Base-by-base conservation (phyloP, 345 rosid species). In the Gossypium rotundifolium region DNA sequence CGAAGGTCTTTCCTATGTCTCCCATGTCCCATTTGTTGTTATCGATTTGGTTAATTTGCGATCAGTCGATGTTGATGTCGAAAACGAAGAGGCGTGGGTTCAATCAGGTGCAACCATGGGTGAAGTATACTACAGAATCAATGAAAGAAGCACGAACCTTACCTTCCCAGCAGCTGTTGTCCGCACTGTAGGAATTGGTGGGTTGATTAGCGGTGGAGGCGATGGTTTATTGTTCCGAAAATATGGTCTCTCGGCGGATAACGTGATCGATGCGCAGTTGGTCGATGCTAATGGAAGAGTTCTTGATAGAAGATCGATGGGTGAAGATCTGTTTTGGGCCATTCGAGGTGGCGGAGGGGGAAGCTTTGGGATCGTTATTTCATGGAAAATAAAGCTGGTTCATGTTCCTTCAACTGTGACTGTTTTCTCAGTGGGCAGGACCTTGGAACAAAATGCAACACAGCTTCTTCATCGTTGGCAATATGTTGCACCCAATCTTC, bases 91-190 rank as follows among this genome's bases (percentile, higher is more conserved):
- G 33, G 33, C 33, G 33, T 29, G 33, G 33, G 33, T 29, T 45
- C 71, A 67, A 67, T 20, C 71, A 0, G 71, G 71, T 46, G 71
- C 71, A 46, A 45, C 16, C 13, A n/a, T 13, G 0, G 71, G 71
- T 1, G 71, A 67, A 38, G 6, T 67, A 2, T 67, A 67, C 9
- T 12, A 67, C 2, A 29, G 17, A 20, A 67, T 67, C 16, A 38
- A 33, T 13, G 9, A 67, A 23, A 45, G 22, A 14, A 67, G 18
- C 27, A 20, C 7, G 12, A 46, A 33, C 12, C 55, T 67, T 45
- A 33, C 55, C 11, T 46, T 67, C 4, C 71, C 71, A 0, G 71
- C 38, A 1, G 71, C 55, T 1, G 2, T 46, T 23, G 22, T n/a
- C 12, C 55, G 7, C 55, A 67, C 71, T 22, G 71, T 67, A 17